Conservation (phyloP, 306 rosid species). For the Citrullus colocynthis region DNA sequence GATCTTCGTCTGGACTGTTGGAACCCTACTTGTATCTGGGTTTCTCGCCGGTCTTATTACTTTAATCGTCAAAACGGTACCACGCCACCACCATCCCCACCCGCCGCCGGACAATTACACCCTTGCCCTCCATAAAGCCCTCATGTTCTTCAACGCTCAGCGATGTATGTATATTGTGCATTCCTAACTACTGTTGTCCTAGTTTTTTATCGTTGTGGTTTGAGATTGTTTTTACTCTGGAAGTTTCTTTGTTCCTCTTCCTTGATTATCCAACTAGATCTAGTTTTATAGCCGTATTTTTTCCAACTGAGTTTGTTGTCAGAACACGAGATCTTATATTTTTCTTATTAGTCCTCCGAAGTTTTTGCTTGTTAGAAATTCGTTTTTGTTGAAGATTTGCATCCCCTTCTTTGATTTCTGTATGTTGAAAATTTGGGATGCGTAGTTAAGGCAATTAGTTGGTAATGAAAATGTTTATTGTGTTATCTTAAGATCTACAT, state of each 20-base stretch:
- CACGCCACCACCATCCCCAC: constrained; percentile 50
- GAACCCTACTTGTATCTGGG: constrained; percentile 41
- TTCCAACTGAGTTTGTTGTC: background rate
- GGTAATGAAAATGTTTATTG: background rate
- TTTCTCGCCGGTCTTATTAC: constrained; percentile 59
- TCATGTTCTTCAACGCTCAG: constrained; percentile 95
- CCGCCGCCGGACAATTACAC: constrained; percentile 91
- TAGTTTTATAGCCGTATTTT: background rate
- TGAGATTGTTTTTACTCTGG: background rate
- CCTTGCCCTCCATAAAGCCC: constrained; percentile 83
- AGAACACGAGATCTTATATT: background rate
- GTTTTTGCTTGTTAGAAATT: background rate
- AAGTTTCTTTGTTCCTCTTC: background rate
- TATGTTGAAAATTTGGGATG: background rate
- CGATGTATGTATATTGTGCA: constrained; percentile 32
- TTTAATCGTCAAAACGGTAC: constrained; percentile 74
- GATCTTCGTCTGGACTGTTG: constrained; percentile 86
- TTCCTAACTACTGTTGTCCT: background rate
- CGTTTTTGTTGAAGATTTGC: background rate
- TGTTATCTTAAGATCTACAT: background rate
- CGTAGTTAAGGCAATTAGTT: background rate
- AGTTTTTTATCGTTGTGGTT: background rate
- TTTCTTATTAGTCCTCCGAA: background rate
- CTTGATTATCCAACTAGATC: background rate
- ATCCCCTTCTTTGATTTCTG: background rate